Conservation (phyloP, 2,329 filamentous ascomycete species). For the Cytospora paraplurivora region DNA sequence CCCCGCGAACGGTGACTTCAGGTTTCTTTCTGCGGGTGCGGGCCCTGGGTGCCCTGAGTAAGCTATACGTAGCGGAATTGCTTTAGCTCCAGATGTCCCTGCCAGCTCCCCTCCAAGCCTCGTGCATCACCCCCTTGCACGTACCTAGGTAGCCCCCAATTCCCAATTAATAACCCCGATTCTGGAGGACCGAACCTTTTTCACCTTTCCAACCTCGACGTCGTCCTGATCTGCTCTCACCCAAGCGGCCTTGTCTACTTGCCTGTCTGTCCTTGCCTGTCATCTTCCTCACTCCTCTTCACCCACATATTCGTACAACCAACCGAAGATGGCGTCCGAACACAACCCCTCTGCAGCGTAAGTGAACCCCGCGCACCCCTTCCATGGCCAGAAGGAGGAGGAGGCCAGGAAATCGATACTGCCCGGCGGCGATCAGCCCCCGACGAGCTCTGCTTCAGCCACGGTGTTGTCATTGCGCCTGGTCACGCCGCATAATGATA, state of each 20-base stretch:
- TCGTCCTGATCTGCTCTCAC: slow-evolving; percentile 19
- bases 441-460: neutral
- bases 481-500: neutral
- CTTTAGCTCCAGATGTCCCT: neutral
- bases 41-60: slow-evolving; percentile 22
- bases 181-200: slow-evolving; percentile 14
- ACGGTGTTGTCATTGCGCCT: neutral
- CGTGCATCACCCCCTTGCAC: slow-evolving; percentile 14
- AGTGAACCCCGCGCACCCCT: slow-evolving; percentile 33
- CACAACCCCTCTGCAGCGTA: slow-evolving; percentile 36
- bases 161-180: slow-evolving; percentile 26
- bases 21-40: neutral
- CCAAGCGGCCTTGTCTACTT: slow-evolving; percentile 13
- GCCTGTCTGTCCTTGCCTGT: slow-evolving; percentile 13
- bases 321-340: slow-evolving; percentile 35
- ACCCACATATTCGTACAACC: slow-evolving; percentile 12
- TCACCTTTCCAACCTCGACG: slow-evolving; percentile 20
- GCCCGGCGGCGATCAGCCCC: neutral
- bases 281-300: slow-evolving; percentile 6
- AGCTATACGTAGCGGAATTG: slow-evolving; percentile 18
- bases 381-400: slow-evolving; percentile 14
- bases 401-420: neutral
- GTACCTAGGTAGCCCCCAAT: slow-evolving; percentile 4
- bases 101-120: slow-evolving; percentile 16
- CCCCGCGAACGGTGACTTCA: slow-evolving; percentile 20